Conservation (phyloP, 495 filamentous ascomycete genomes). For the Pyronema omphalodes region DNA sequence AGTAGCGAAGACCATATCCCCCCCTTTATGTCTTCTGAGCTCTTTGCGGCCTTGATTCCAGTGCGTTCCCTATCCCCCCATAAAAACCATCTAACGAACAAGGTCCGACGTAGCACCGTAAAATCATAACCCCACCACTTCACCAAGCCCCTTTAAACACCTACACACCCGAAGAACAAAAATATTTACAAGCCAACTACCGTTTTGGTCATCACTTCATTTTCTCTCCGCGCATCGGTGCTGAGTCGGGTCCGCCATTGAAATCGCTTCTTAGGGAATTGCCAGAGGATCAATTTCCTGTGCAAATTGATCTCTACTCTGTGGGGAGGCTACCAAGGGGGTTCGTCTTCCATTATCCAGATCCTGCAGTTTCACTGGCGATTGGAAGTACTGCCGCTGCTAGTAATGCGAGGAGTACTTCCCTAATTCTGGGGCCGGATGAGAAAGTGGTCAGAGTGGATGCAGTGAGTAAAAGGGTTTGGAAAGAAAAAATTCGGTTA, state of each 20-base stretch:
- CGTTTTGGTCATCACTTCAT: background rate
- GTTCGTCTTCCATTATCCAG: background rate
- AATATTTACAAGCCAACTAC: background rate
- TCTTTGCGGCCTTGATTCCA: background rate
- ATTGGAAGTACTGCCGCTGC: background rate
- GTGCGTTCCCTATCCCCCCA: background rate
- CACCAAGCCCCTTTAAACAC: background rate
- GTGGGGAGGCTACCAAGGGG: background rate
- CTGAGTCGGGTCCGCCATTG: background rate
- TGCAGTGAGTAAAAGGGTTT: background rate
- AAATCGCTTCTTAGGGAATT: background rate
- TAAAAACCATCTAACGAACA: background rate
- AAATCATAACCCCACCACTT: background rate
- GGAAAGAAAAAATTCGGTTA: background rate
- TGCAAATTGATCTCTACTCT: background rate
- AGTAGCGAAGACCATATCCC: background rate
- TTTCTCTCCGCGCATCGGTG: background rate
- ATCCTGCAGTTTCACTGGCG: background rate
- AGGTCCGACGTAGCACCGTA: background rate
- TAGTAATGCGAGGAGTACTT: background rate
- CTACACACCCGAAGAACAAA: background rate
- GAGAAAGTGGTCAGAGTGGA: background rate
- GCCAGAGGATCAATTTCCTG: background rate
- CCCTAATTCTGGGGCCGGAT: background rate
- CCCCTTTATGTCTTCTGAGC: constrained; percentile 3